phyloP scores from a whole-genome alignment of 2,329 filamentous ascomycete species.

The Diaporthe batatas region DNA sequence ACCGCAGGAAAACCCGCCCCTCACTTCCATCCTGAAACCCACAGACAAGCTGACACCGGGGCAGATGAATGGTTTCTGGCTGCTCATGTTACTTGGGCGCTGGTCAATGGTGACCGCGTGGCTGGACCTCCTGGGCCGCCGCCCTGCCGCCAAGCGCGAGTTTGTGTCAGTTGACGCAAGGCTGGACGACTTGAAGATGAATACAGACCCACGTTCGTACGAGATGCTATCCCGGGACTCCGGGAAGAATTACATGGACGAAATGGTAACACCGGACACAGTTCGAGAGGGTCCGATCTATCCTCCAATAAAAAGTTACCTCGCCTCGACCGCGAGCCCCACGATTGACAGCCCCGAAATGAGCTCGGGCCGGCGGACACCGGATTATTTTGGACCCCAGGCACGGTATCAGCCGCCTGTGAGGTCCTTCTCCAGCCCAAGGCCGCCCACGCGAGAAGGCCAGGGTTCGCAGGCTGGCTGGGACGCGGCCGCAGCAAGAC shows the following conservation, averaged over 20 bases:
- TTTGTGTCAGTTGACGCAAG: constrained; percentile 91
- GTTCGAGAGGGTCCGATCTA: constrained; percentile 46
- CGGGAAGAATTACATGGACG: constrained; percentile 57
- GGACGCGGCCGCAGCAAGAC: constrained; percentile 56
- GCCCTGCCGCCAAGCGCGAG: constrained; percentile 74
- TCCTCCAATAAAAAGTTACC: constrained; percentile 45
- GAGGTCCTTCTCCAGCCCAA: constrained; percentile 69
- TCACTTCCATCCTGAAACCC: not conserved
- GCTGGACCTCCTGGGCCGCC: constrained; percentile 72
- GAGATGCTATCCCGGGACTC: constrained; percentile 80
- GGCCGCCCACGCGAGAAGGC: constrained; percentile 55
- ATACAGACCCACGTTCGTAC: constrained; percentile 74
- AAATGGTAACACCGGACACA: constrained; percentile 64
- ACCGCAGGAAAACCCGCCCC: not conserved
- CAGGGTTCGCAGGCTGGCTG: constrained; percentile 53
- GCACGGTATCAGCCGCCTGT: constrained; percentile 67
- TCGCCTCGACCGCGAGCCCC: constrained; percentile 40
- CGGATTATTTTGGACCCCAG: constrained; percentile 69
- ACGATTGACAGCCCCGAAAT: constrained; percentile 37
- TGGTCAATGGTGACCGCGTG: constrained; percentile 90
- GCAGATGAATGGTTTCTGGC: constrained; percentile 87
- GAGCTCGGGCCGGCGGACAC: constrained; percentile 58
- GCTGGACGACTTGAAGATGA: constrained; percentile 66
- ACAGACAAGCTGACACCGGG: constrained; percentile 39
- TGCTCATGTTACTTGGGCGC: constrained; percentile 83